Evolutionary conservation across 805 yeast genomes (phyloP), one percentile per base, ranked within the genome.

Genomic region (Lipomyces starkeyi): DNA sequence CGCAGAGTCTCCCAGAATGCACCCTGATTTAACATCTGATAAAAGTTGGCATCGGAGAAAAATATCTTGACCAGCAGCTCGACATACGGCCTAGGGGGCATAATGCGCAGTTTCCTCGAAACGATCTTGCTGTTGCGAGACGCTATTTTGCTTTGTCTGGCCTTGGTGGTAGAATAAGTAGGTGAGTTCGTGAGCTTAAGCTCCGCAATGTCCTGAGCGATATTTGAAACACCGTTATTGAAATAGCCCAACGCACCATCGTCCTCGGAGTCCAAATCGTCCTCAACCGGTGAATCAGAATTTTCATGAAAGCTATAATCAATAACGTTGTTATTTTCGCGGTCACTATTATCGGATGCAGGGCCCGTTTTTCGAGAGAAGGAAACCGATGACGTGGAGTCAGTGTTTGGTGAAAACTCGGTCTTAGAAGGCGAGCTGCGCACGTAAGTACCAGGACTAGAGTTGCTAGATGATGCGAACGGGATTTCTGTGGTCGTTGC

Each of bases 1-100:
- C 61, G 58, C 22, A 68, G 54, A n/a, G 53, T 17, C 29, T 69
- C 72, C 55, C 61, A 58, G 37, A 69, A 67, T 27, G 55, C 68
- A 14, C 53, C 17, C 37, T 67, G 53, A 54, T 68, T 69, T 55
- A 63, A 32, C 13, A 66, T 49, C 64, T 66, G 72, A 47, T 63
- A 69, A 20, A 61, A 64, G 22, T 69, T 58, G 34, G 70, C 72
- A 54, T 69, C 72, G 8, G 47, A 3, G 52, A 67, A 69, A 29
- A 64, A 69, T 32, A 69, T 62, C n/a, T 54, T 47, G 22, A 65
- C 37, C 13, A 69, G 65, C 4, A 64, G 55, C 34, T 67, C 72
- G 54, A 69, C 72, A 53, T 69, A 67, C 4, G 72, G 70, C 52
- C 63, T 32, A 11, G 72, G 72, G 6, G 72, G 72, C 71, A 69